These are phyloP conservation scores for Tetrahymena malaccensis DNA, from an alignment of 73 alveolate species.

Conservation along the genomic window DNA sequence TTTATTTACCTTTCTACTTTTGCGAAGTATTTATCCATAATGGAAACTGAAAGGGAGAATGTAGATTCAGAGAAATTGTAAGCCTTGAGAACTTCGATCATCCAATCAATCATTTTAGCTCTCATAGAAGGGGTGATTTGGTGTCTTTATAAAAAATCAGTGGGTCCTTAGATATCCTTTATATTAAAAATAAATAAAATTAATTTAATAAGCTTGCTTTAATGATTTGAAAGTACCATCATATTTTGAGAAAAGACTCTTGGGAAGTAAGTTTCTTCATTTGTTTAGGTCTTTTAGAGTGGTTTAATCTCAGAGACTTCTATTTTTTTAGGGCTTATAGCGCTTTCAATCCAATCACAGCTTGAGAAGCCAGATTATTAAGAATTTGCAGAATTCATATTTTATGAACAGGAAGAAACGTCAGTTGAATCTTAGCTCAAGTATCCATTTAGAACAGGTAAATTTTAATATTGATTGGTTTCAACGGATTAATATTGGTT, in stretches of 20 bases:
- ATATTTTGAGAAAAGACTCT: background rate
- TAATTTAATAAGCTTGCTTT: background rate
- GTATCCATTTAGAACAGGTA: background rate
- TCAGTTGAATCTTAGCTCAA: background rate
- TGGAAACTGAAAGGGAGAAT: conserved; percentile 52
- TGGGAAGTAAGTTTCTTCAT: background rate
- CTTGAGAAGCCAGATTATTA: background rate
- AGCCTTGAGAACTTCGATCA: conserved; percentile 72
- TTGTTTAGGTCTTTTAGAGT: background rate
- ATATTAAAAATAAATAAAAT: background rate
- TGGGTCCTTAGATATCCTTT: background rate
- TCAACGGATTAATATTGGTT: background rate
- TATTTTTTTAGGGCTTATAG: background rate
- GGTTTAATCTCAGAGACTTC: background rate
- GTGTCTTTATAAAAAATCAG: conserved; percentile 34
- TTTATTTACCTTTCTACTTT: background rate
- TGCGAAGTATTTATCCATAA: conserved; percentile 60
- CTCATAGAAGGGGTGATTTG: conserved; percentile 68
- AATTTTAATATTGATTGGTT: too few species aligned
- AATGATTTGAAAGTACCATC: background rate
- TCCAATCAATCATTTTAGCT: conserved; percentile 82
- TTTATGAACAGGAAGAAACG: background rate
- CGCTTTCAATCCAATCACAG: background rate
- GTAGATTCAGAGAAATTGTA: conserved; percentile 56
- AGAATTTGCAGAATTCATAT: background rate